These are phyloP conservation scores for Fusarium sp. DNA, from an alignment of 2,329 filamentous ascomycete genomes.

Conservation along the genomic window DNA sequence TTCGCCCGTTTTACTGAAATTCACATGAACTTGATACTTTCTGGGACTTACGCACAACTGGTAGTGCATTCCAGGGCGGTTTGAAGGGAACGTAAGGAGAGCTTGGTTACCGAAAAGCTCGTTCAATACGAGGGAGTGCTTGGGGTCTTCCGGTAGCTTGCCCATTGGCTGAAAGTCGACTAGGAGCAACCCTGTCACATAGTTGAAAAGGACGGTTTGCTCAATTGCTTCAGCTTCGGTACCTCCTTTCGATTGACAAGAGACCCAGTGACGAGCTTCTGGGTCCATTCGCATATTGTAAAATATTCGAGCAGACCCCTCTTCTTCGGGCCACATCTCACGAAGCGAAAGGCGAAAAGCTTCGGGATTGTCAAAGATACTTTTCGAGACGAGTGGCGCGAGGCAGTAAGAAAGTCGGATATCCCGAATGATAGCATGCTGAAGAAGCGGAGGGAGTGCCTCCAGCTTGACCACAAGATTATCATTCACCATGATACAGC, in stretches of 20 bases:
- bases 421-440: constrained; percentile 40
- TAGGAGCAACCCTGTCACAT: constrained; percentile 47
- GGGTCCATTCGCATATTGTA: constrained; percentile 1
- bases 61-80: constrained; percentile 67
- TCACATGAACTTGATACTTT: constrained; percentile 66
- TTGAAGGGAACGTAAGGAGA: constrained; percentile 66
- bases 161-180: constrained; percentile 53
- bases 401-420: constrained; percentile 42
- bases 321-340: constrained; percentile 43
- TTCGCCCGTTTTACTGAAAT: constrained; percentile 47
- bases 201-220: constrained; percentile 53
- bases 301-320: constrained; percentile 29
- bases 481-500: constrained; percentile 44
- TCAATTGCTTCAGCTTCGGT: neutral
- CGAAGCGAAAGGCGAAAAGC: constrained; percentile 34
- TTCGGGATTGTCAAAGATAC: constrained; percentile 27
- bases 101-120: constrained; percentile 68
- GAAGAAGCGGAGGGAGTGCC: constrained; percentile 30
- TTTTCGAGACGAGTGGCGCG: constrained; percentile 10
- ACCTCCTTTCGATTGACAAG: constrained; percentile 28
- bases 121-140: constrained; percentile 55
- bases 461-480: constrained; percentile 45
- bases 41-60: constrained; percentile 27
- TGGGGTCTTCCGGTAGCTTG: constrained; percentile 66
- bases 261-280: constrained; percentile 25